Evolutionary conservation across 331 rosid genomes (phyloP).

Genomic region (Telfairia occidentalis): DNA sequence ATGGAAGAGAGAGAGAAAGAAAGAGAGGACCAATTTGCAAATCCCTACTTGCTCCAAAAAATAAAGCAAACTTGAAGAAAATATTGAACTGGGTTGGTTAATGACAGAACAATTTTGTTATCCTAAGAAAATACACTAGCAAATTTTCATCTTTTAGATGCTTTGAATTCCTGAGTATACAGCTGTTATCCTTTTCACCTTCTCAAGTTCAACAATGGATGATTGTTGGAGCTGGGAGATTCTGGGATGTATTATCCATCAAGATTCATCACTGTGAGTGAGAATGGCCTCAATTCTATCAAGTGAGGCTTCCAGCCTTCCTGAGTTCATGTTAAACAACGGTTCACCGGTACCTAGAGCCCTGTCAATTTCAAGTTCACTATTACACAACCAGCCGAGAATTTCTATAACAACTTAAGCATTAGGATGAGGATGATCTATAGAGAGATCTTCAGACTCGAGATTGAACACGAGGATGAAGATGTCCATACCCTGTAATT

Average conservation of each 20-base stretch:
- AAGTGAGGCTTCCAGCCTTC: constrained; percentile 69
- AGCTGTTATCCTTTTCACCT: not conserved
- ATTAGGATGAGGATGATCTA: not conserved
- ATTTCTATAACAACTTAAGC: not conserved
- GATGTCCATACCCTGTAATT: constrained; percentile 47
- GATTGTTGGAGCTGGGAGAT: not conserved
- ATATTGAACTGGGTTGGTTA: not conserved
- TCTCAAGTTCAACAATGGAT: not conserved
- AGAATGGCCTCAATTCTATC: constrained; percentile 84
- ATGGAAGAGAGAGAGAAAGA: not conserved
- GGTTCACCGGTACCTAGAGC: constrained; percentile 81
- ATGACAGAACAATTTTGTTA: not conserved
- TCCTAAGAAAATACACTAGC: not conserved
- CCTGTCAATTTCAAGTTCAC: constrained; percentile 29
- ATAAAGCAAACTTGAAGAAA: not conserved
- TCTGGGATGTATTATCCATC: not conserved
- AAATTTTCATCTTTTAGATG: not conserved
- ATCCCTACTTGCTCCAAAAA: not conserved
- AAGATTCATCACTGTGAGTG: constrained; percentile 32
- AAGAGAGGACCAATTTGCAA: not conserved
- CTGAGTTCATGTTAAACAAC: constrained; percentile 79
- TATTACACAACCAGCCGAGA: constrained; percentile 1
- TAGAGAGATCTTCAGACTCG: not conserved
- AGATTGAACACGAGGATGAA: not conserved
- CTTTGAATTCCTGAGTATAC: not conserved